Base-by-base conservation (phyloP, 192 early-diverging fungal species). In the Obelidium mucronatum region DNA sequence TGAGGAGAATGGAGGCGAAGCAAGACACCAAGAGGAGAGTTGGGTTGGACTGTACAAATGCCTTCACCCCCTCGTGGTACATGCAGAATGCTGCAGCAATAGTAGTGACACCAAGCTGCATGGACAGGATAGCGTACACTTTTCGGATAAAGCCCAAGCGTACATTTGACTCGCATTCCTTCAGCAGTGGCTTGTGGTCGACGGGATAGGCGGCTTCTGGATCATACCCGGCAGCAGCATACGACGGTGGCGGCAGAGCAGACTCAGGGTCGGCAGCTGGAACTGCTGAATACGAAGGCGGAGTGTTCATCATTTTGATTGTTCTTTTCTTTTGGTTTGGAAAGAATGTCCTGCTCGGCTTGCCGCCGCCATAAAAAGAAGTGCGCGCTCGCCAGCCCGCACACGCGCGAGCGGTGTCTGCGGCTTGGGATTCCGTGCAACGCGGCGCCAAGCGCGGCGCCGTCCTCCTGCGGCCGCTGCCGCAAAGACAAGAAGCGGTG, bases 11-110 rank as follows among this genome's bases (percentile, higher is more conserved):
- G 1, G 87, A 75, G 8, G 75, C 84, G 53, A 87, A 54, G 79
- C 86, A 80, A 26, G 90, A 88, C 3, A 81, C 83, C 44, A 81
- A 81, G 19, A 93, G 54, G 4, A 85, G 78, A 90, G 90, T 92
- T 36, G 77, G 72, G 73, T 51, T 73, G 2, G 70, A 33, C 6
- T 74, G 62, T 8, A 53, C 65, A 35, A 67, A 66, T n/a, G 48
- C 35, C 36, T 72, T 75, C 26, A 75, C 48, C n/a, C 8, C 2
- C 17, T 3, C 28, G 19, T 37, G 22, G 31, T 39, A 74, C 74
- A 71, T 71, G 34, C 15, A 51, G 31, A 74, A n/a, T 17, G 40
- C 24, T 19, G 28, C 22, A 8, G 73, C 73, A 22, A 42, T 40
- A 4, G 68, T 24, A 4, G 74, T 71, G 3, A 74, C 0, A 28